Evolutionary conservation across 306 rosid genomes (phyloP), one percentile per base, ranked within the genome.

Genomic region (Ormosia emarginata): DNA sequence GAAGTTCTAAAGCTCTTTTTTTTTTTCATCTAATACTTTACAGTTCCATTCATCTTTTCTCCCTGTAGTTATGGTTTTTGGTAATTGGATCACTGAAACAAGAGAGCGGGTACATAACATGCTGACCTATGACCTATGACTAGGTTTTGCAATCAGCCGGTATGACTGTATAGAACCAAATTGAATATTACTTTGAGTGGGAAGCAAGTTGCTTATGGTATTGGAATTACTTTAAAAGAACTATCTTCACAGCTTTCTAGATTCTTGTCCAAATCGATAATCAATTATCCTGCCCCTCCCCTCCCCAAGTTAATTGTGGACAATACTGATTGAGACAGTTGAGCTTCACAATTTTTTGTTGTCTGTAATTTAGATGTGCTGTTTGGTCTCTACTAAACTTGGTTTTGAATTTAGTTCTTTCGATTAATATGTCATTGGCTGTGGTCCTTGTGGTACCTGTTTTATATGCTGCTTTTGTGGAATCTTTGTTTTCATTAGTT

Each of bases 191-290:
- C 34, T 71, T 47, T n/a, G 0, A 41, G 70, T 62, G 58, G 75
- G 75, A 59, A 78, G 32, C 73, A 67, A 78, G 75, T 71, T 52
- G 78, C 57, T 63, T 56, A 50, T 53, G 29, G 37, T 43, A 63
- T 53, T 44, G 40, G 71, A 57, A 74, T 53, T 55, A 36, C 41
- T 13, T 62, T 44, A 50, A 18, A 43, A 49, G 32, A 12, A 56
- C 61, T 29, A 8, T 78, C 33, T 64, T 32, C 34, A 67, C 37
- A 49, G 78, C 43, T 49, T 52, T 77, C n/a, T 24, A 52, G 77
- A 61, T 44, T 69, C 73, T 79, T 66, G 74, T 74, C 52, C 52
- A 2, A 74, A 34, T 57, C 79, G 40, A 49, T 55, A 67, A 58
- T 50, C 63, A 46, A 56, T 32, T 58, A 0, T 69, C 12, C 10